Conservation (phyloP, 495 filamentous ascomycete genomes). For the Elaphomyces granulatus region DNA sequence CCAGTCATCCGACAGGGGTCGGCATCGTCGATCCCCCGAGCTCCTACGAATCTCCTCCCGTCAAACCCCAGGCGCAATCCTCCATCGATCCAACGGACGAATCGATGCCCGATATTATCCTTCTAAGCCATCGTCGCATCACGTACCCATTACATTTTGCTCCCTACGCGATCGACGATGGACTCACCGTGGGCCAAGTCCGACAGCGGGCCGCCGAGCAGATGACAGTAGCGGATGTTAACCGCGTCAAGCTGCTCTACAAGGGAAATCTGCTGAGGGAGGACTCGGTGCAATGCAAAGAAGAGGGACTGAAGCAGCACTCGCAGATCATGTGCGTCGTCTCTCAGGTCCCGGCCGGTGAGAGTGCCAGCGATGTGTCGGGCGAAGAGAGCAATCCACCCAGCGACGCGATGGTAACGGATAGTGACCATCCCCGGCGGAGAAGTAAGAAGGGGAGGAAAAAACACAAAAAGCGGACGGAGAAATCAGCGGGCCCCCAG, state of each 20-base stretch:
- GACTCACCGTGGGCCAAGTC: conserved; percentile 54
- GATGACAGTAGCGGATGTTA: conserved; percentile 43
- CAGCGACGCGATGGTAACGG: conserved; percentile 6
- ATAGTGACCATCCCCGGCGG: conserved; percentile 5
- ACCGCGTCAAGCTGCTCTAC: conserved; percentile 60
- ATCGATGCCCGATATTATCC: conserved; percentile 51
- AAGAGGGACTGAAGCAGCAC: conserved; percentile 68
- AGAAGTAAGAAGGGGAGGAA: conserved; percentile 25
- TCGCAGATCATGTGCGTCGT: conserved; percentile 57
- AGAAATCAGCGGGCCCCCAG: conserved; percentile 30
- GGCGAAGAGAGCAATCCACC: conserved; percentile 27
- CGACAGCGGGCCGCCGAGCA: conserved; percentile 48
- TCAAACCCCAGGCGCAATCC: conserved; percentile 23
- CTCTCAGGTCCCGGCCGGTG: conserved; percentile 37
- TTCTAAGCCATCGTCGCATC: conserved; percentile 55
- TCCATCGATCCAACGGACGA: conserved; percentile 14
- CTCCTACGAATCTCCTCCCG: conserved; percentile 12
- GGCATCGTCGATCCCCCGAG: conserved; percentile 38
- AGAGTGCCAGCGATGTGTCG: conserved; percentile 33
- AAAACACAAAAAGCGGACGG: conserved; percentile 23
- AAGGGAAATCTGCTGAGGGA: conserved; percentile 67
- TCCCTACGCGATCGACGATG: conserved; percentile 68
- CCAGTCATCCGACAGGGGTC: conserved; percentile 64
- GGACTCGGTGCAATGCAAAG: conserved; percentile 44
- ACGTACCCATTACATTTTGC: conserved; percentile 70